These are phyloP conservation scores for Myriosclerotinia curreyana DNA, from an alignment of 2,329 filamentous ascomycete genomes.

Conservation along the genomic window DNA sequence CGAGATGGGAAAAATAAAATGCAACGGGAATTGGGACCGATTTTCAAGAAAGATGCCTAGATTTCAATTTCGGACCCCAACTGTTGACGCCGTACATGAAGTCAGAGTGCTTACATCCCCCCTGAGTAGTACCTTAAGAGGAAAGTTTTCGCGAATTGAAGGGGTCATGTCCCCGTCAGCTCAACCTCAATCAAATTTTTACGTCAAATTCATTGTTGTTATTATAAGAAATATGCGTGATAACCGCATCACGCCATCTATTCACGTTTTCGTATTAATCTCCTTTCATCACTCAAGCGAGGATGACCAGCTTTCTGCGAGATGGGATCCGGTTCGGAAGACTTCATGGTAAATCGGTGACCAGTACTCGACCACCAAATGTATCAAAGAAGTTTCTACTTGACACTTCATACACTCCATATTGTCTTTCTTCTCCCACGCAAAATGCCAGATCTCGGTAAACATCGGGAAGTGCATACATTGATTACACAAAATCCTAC, in stretches of 20 bases:
- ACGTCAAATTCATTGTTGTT: background rate
- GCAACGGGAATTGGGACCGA: background rate
- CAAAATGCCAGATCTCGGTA: background rate
- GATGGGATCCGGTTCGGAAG: background rate
- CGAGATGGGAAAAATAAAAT: background rate
- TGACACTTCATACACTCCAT: background rate
- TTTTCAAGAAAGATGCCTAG: background rate
- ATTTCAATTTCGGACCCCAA: slow-evolving; percentile 6
- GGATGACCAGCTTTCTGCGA: background rate
- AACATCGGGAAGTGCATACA: background rate
- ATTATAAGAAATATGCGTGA: background rate
- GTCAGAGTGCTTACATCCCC: background rate
- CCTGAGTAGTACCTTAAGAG: background rate
- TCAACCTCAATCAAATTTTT: background rate
- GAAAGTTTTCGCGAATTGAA: background rate
- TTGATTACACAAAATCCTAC: slow-evolving; percentile 9
- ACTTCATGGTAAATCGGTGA: background rate
- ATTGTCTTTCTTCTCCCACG: background rate
- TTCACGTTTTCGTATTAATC: background rate
- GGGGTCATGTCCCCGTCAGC: background rate
- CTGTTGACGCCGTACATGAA: background rate
- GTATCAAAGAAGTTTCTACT: slow-evolving; percentile 8
- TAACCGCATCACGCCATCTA: background rate
- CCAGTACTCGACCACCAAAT: slow-evolving; percentile 15
- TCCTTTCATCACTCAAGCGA: background rate